A percentile compares a stretch with the other conserved stretches of the same genome.
phyloP scores from a whole-genome alignment of 2,329 filamentous ascomycete genomes.

The Alternaria sp. region DNA sequence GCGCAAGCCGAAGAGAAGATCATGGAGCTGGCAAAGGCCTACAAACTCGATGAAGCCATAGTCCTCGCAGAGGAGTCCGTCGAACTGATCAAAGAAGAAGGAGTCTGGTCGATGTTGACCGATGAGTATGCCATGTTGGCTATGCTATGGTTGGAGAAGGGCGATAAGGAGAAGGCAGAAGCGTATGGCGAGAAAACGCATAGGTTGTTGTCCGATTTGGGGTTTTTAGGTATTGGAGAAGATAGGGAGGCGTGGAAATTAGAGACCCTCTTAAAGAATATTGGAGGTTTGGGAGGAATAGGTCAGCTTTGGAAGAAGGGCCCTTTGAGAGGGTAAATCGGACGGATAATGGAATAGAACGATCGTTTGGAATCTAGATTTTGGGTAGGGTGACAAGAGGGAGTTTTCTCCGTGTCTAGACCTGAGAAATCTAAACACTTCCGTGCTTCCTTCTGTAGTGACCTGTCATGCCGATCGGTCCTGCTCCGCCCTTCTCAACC shows the following conservation, averaged over 20 bases:
- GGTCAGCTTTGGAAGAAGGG: neutral
- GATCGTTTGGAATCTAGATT: neutral
- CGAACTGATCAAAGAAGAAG: slow-evolving; percentile 23
- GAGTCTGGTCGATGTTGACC: slow-evolving; percentile 15
- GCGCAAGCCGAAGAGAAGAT: slow-evolving; percentile 8
- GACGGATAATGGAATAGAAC: neutral
- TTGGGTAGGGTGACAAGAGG: neutral
- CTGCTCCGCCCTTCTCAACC: neutral
- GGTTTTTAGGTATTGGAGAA: slow-evolving; percentile 22
- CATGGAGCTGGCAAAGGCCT: slow-evolving; percentile 5
- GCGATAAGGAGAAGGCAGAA: slow-evolving; percentile 17
- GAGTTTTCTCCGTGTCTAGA: neutral
- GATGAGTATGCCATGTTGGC: slow-evolving; percentile 28
- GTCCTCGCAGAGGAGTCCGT: slow-evolving; percentile 13
- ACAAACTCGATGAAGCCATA: slow-evolving; percentile 15
- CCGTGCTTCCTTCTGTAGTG: neutral
- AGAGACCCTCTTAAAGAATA: slow-evolving; percentile 17
- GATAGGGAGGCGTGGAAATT: slow-evolving; percentile 19
- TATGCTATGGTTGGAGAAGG: slow-evolving; percentile 16
- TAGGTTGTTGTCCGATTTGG: slow-evolving; percentile 13
- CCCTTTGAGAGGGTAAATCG: neutral
- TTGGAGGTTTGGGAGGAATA: slow-evolving; percentile 5
- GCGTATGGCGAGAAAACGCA: slow-evolving; percentile 10
- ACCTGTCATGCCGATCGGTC: neutral
- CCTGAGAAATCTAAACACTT: neutral